Percentiles rank a stretch among this genome's conserved stretches.
Evolutionary conservation across 1,284 basidiomycete species (phyloP).

Genomic region (Earliella scabrosa): DNA sequence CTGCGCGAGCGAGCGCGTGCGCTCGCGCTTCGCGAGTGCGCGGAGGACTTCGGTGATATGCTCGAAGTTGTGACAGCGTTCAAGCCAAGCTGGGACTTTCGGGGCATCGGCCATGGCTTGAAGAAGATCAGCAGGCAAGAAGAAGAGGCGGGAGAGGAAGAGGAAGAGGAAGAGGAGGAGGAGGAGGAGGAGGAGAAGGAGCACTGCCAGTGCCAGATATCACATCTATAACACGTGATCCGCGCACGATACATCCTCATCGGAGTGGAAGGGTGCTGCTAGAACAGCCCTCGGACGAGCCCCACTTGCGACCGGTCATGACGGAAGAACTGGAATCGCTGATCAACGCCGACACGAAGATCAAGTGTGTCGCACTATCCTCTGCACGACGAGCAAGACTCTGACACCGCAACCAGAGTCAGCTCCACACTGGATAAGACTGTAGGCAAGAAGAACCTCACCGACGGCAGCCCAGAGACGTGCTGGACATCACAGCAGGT

Average conservation of each 20-base stretch:
- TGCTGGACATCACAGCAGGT: constrained; percentile 87
- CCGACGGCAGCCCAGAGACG: constrained; percentile 75
- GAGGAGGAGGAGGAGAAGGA: too few relatives aligned
- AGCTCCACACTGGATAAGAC: constrained; percentile 85
- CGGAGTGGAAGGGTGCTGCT: too few relatives aligned
- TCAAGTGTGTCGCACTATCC: constrained; percentile 25
- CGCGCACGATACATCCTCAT: too few relatives aligned
- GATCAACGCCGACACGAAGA: constrained; percentile 23
- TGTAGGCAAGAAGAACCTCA: constrained; percentile 70
- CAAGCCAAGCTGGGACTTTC: constrained; percentile 35
- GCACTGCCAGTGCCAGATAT: too few relatives aligned
- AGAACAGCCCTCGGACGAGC: too few relatives aligned
- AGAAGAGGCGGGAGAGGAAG: background rate
- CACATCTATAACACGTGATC: too few relatives aligned
- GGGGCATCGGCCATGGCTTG: constrained; percentile 11
- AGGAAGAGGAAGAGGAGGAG: too few relatives aligned
- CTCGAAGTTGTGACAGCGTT: constrained; percentile 32
- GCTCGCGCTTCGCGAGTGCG: constrained; percentile 48
- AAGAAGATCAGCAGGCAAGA: background rate
- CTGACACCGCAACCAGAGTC: constrained; percentile 52
- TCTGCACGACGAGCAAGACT: background rate
- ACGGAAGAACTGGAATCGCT: constrained; percentile 11
- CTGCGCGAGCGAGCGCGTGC: constrained; percentile 39
- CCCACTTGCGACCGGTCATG: too few relatives aligned
- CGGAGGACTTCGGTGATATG: constrained; percentile 41